Base-by-base conservation (phyloP, 331 rosid species). In the Prunus yedoensis region DNA sequence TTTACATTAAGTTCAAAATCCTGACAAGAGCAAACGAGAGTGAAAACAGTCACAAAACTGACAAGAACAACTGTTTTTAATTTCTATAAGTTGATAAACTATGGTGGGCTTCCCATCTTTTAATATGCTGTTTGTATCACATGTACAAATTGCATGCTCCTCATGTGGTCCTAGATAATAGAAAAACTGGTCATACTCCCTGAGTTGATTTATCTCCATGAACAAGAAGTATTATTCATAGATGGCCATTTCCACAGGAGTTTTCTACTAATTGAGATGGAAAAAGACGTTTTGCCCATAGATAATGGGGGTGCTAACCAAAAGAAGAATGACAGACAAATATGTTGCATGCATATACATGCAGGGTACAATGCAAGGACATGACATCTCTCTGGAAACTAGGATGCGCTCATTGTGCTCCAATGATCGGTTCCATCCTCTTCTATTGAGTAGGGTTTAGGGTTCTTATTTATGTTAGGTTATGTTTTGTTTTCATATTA, bases 321-420 rank as follows among this genome's bases (percentile, higher is more conserved):
- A 67, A 46, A 46, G 28, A 25, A 25, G 72, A 30, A 61, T 61
- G 66, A 43, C 38, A 27, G 66, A 61, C 66, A 61, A 27, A 28
- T 15, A 61, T 61, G 43, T 30, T 15, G 11, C 41, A 28, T 61
- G 66, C 45, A 61, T 28, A 15, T 59, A 59, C 8, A 59, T 59
- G 35, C n/a, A 21, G 35, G 17, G 11, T 23, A 58, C 16, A 58
- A 58, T 23, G 25, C 64, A 25, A 59, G n/a, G 38, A 25, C 16
- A 59, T 11, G 64, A 59, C 64, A 59, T 32, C 38, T 32, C 38
- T 32, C 38, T 32, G 38, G 38, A 32, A 32, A 32, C 38, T 32
- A 32, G 5, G 38, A 32, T 5, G 38, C 38, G 38, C 38, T 32
- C 38, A 32, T 32, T 32, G 38, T 32, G 38, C 38, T 32, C 38